Conservation (phyloP, 2,329 filamentous ascomycete genomes). For the Colletotrichum echinochloae region DNA sequence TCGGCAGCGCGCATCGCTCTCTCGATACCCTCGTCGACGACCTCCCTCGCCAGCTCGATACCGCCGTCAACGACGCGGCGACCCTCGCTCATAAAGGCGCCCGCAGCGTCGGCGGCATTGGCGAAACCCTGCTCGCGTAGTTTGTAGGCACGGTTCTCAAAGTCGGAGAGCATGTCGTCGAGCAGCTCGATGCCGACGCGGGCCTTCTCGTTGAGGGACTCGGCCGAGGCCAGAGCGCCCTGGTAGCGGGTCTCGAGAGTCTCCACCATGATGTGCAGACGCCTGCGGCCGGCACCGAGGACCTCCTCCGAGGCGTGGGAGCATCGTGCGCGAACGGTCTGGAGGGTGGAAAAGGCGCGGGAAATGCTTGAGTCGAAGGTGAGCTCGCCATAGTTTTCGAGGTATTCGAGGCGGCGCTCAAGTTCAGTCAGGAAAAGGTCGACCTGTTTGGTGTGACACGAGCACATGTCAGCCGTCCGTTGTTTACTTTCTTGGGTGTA, state of each 20-base stretch:
- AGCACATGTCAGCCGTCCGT: constrained; percentile 29
- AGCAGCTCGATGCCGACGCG: constrained; percentile 87
- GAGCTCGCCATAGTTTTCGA: constrained; percentile 88
- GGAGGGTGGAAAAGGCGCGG: constrained; percentile 85
- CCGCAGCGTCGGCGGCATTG: constrained; percentile 73
- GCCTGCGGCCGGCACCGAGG: constrained; percentile 85
- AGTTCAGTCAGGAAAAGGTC: constrained; percentile 88
- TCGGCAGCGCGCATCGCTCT: constrained; percentile 86
- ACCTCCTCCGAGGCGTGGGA: constrained; percentile 91
- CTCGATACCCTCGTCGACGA: constrained; percentile 84
- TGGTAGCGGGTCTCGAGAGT: constrained; percentile 90
- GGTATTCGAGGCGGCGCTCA: constrained; percentile 85
- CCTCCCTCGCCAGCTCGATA: constrained; percentile 78
- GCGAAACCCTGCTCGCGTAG: constrained; percentile 81
- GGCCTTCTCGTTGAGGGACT: constrained; percentile 91
- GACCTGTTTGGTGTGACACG: constrained; percentile 59
- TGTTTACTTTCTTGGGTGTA: background rate
- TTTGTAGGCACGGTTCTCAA: constrained; percentile 85
- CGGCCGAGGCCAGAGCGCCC: constrained; percentile 84
- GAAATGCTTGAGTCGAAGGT: constrained; percentile 87
- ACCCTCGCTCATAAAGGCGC: constrained; percentile 80
- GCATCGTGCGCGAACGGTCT: constrained; percentile 88
- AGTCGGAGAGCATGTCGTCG: constrained; percentile 85
- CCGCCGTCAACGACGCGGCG: constrained; percentile 85
- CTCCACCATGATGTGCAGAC: constrained; percentile 90